These are phyloP conservation scores for Diaporthe capsici DNA, from an alignment of 2,329 filamentous ascomycete genomes.

Conservation along the genomic window DNA sequence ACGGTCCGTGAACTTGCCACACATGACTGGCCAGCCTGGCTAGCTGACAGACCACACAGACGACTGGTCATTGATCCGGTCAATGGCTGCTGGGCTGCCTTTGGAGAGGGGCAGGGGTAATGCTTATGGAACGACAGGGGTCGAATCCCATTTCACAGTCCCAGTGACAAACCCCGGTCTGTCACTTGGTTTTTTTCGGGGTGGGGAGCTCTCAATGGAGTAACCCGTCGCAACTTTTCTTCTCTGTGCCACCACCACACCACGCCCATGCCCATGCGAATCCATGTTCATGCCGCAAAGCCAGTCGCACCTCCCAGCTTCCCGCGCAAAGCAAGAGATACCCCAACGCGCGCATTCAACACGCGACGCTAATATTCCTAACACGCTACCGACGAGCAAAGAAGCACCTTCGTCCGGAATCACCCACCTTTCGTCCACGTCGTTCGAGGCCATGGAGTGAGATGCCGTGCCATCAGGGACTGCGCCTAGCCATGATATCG, in stretches of 20 bases:
- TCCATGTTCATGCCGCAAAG: neutral
- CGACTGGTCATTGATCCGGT: neutral
- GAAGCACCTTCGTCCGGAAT: neutral
- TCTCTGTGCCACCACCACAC: slow-evolving; percentile 15
- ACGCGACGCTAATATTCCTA: neutral
- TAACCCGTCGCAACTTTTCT: slow-evolving; percentile 30
- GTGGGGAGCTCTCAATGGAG: slow-evolving; percentile 19
- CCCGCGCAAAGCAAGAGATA: neutral
- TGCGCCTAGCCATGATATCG: slow-evolving; percentile 33
- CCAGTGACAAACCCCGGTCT: neutral
- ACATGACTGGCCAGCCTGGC: neutral
- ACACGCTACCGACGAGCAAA: neutral
- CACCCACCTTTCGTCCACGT: neutral
- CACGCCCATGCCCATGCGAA: neutral
- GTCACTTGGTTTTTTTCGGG: slow-evolving; percentile 10
- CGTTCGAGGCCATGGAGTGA: slow-evolving; percentile 1
- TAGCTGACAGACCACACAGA: neutral
- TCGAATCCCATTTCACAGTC: slow-evolving; percentile 5
- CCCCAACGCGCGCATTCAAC: neutral
- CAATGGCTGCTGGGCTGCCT: neutral
- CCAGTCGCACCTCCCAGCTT: neutral
- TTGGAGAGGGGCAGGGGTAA: neutral
- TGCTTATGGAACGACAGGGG: slow-evolving; percentile 8
- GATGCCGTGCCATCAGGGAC: neutral
- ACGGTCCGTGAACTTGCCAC: slow-evolving; percentile 11